A percentile compares a stretch with the other conserved stretches of the same genome.
phyloP scores from a whole-genome alignment of 2,329 filamentous ascomycete genomes.

The Cyphellophora europaea region DNA sequence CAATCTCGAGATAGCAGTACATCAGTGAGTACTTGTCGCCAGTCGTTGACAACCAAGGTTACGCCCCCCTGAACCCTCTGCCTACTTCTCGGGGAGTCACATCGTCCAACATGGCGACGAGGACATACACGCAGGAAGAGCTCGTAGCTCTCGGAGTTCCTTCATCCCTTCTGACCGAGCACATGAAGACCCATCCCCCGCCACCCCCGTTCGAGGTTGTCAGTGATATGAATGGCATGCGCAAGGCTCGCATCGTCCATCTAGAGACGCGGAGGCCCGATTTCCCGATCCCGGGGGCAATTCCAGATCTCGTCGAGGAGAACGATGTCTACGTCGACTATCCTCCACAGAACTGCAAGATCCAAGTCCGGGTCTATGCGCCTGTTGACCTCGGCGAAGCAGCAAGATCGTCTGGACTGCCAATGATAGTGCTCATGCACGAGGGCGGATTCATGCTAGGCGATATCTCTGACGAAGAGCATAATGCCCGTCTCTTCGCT shows the following conservation, averaged over 20 bases:
- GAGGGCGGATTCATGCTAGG: conserved; percentile 22
- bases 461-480: conserved; percentile 17
- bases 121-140: neutral
- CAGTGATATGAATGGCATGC: neutral
- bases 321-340: neutral
- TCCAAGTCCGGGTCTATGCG: neutral
- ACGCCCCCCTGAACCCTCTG: too few relatives aligned
- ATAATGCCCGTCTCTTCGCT: conserved; percentile 15
- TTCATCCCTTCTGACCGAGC: neutral
- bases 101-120: too few relatives aligned
- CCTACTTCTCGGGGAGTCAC: too few relatives aligned
- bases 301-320: neutral
- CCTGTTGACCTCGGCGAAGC: neutral
- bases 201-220: neutral
- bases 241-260: neutral
- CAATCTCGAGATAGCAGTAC: too few relatives aligned
- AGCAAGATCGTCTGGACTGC: neutral
- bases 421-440: conserved; percentile 19
- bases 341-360: neutral
- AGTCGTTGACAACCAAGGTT: too few relatives aligned
- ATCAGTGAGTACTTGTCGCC: too few relatives aligned
- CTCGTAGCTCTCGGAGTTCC: neutral
- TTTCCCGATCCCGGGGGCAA: neutral
- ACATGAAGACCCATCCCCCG: neutral
- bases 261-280: neutral